Evolutionary conservation across 805 yeast species (phyloP).

Genomic region (Candida piceae): DNA sequence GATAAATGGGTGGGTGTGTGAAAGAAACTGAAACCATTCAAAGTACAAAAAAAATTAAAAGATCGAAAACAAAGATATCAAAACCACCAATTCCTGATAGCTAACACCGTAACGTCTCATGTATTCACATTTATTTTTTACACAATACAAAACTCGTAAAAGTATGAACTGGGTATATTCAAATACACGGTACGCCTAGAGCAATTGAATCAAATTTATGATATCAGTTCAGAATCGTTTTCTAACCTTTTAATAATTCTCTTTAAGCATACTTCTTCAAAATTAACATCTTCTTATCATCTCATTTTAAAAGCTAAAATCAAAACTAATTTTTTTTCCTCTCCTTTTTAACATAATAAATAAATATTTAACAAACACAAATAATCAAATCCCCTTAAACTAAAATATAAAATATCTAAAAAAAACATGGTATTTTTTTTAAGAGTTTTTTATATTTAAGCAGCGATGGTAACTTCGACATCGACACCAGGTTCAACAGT

Average conservation of each 20-base stretch:
- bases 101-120: slow-evolving; percentile 55
- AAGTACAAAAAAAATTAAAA: not conserved
- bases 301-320: too few species aligned
- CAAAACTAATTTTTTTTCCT: not conserved
- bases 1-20: slow-evolving; percentile 1
- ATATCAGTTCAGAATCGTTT: slow-evolving; percentile 5
- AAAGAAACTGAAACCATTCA: not conserved
- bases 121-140: slow-evolving; percentile 17
- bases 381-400: not conserved
- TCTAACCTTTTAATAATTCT: not conserved
- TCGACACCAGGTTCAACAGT: slow-evolving; percentile 99
- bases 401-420: not conserved
- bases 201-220: slow-evolving; percentile 36
- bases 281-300: not conserved
- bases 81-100: slow-evolving; percentile 48
- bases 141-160: slow-evolving; percentile 9
- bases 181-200: slow-evolving; percentile 60
- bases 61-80: slow-evolving; percentile 2
- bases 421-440: too few species aligned
- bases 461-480: slow-evolving; percentile 90
- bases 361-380: not conserved
- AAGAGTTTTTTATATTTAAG: slow-evolving; percentile 41
- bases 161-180: slow-evolving; percentile 27
- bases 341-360: not conserved
- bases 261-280: not conserved